phyloP scores from a whole-genome alignment of 345 rosid species.

The Boechera stricta region DNA sequence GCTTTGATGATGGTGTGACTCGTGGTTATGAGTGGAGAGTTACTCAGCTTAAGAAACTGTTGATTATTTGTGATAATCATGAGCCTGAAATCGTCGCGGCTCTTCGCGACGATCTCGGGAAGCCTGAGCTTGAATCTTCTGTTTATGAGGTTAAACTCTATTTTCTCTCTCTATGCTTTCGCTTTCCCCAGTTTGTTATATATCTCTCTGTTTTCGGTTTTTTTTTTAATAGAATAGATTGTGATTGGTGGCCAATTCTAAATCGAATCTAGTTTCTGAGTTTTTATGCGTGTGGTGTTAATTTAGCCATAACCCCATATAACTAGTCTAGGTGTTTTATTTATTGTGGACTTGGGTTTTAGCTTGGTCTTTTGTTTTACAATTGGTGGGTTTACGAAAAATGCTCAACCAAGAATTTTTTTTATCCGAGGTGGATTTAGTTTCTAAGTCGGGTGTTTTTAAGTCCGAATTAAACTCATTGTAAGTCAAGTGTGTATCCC shows the following conservation, averaged over 20 bases:
- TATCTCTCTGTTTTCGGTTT: too few species aligned
- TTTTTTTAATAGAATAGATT: neutral
- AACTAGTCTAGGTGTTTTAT: too few species aligned
- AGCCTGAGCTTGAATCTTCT: constrained; percentile 77
- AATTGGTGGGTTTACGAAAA: too few species aligned
- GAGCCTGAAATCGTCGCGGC: constrained; percentile 74
- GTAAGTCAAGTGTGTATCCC: too few species aligned
- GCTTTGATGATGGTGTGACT: constrained; percentile 65
- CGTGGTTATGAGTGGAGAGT: constrained; percentile 77
- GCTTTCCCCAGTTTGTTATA: neutral
- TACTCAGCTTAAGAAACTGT: constrained; percentile 63
- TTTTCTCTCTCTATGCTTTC: neutral
- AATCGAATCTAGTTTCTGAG: neutral
- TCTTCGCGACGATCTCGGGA: constrained; percentile 74
- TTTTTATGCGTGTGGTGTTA: neutral
- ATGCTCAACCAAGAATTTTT: too few species aligned
- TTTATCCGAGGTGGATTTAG: neutral
- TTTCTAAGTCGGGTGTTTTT: too few species aligned
- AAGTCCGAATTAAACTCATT: too few species aligned
- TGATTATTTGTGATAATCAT: constrained; percentile 59
- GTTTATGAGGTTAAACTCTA: constrained; percentile 64
- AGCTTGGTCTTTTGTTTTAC: too few species aligned
- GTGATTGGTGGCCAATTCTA: neutral
- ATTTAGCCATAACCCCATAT: too few species aligned
- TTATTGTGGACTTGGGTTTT: too few species aligned